Base-by-base conservation (phyloP, 1,284 basidiomycete species). In the Psilocybe mexicana region DNA sequence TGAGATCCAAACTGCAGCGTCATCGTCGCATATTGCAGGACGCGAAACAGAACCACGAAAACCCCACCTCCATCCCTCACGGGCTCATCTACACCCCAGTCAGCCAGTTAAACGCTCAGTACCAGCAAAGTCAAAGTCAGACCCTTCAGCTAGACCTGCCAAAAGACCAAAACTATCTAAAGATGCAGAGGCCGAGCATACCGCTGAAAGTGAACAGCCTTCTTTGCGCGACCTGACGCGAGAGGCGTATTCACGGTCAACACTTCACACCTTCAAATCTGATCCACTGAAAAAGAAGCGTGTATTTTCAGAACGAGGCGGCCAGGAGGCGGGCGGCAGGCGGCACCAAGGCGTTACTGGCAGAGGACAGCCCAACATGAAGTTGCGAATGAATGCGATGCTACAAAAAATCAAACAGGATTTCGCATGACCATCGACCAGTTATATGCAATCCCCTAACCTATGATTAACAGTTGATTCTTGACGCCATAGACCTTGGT, bases 281-380 rank as follows among this genome's bases (percentile, higher is more conserved):
- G 77, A 80, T 60, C 74, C 78, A 6, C 65, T 80, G 18, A 74
- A 72, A 68, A 70, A 60, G 28, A 51, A 55, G 61, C 47, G 43
- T 23, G 36, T 30, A 44, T 18, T 25, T 33, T 33, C 43, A 18
- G 42, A 63, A 45, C 61, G 64, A 28, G 65, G 65, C 43, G 61
- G 60, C 3, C 61, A 68, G 38, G 66, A 66, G 40, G 58, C 66
- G 28, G 55, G 59, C 47, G 55, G 63, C 51, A 62, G 61, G 28
- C 57, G 57, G 54, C 53, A 52, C 49, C 54, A 56, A 53, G 61
- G 63, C 46, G 65, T 66, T 56, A 69, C 65, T 52, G 74, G 76
- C 40, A 69, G 79, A 63, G 74, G 86, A 5, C 90, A 92, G 65
- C 90, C 90, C 8, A 82, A 91, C 66, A 92, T 92, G 90, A 86